Evolutionary conservation across 2,329 filamentous ascomycete genomes (phyloP), one percentile per base, ranked within the genome.

Genomic region (Fusarium cyanostomum): DNA sequence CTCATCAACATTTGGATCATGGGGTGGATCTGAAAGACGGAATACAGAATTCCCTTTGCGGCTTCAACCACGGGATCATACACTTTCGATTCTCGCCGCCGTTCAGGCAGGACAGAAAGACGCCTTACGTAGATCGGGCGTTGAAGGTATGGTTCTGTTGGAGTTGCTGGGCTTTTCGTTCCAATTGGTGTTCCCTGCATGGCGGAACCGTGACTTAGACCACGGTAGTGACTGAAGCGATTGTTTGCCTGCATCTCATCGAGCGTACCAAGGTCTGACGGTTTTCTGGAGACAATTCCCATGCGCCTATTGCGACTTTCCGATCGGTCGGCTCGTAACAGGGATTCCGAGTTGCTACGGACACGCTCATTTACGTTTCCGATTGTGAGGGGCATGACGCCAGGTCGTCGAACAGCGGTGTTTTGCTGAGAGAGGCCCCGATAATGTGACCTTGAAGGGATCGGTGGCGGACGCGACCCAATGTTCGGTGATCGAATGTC

Each of bases 401-500:
- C 87, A 1, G 92, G 91, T 54, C 89, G 83, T 53, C 91, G 86
- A 41, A 87, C 80, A 7, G 85, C 79, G 3, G 84, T 79, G 66
- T 84, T 90, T 62, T 91, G 88, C 66, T 90, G 88, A 3, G 89
- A 92, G 4, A 89, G 79, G 2, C 88, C 88, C 27, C 94, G 88
- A 67, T 92, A 92, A 74, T 97, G 93, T 4, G 92, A 95, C 37
- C 77, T 71, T 5, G 86, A 86, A 0, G 92, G 92, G 58, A 96
- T 91, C 1, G 91, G 91, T 3, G 94, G 92, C 26, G 90, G 84
- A 30, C 89, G 86, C 8, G 68, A 49, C 16, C 82, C 80, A 10
- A 86, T 77, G 33, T 83, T 87, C 12, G 91, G 91, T 5, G 91
- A 94, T 63, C 87, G 86, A 38, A 86, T 79, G 66, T 89, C 87